Conservation (phyloP, 148 eudicot species). For the Dianthus caryophyllus region DNA sequence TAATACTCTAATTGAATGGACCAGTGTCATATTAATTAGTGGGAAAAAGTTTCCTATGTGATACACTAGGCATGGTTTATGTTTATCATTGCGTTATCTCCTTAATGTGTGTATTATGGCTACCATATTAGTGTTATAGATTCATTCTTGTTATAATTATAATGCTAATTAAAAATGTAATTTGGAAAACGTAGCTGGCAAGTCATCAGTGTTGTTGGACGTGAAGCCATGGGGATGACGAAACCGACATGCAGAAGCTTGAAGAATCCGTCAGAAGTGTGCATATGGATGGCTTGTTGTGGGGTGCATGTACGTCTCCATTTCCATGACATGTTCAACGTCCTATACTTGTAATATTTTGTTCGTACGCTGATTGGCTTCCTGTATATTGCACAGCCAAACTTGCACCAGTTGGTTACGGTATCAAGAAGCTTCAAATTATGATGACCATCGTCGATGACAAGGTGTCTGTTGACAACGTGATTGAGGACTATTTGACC, state of each 20-base stretch:
- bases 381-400: conserved; percentile 54
- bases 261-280: conserved; percentile 91
- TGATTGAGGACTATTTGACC: conserved; percentile 63
- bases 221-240: conserved; percentile 98
- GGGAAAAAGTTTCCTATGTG: too few species aligned
- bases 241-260: conserved; percentile 90
- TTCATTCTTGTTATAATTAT: too few species aligned
- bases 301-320: conserved; percentile 82
- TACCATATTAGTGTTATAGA: too few species aligned
- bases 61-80: too few species aligned
- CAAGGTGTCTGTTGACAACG: conserved; percentile 68
- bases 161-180: too few species aligned
- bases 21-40: too few species aligned
- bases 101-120: too few species aligned
- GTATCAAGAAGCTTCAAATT: conserved; percentile 87
- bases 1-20: too few species aligned
- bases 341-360: background rate
- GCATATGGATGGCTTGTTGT: conserved; percentile 68
- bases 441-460: conserved; percentile 91
- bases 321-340: background rate
- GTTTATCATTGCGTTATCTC: too few species aligned
- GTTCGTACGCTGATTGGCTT: background rate
- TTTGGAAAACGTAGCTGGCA: conserved; percentile 51
- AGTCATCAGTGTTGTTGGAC: conserved; percentile 78
- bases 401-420: conserved; percentile 85